Base-by-base conservation (phyloP, 2,329 filamentous ascomycete genomes). In the Thelonectria discophora region DNA sequence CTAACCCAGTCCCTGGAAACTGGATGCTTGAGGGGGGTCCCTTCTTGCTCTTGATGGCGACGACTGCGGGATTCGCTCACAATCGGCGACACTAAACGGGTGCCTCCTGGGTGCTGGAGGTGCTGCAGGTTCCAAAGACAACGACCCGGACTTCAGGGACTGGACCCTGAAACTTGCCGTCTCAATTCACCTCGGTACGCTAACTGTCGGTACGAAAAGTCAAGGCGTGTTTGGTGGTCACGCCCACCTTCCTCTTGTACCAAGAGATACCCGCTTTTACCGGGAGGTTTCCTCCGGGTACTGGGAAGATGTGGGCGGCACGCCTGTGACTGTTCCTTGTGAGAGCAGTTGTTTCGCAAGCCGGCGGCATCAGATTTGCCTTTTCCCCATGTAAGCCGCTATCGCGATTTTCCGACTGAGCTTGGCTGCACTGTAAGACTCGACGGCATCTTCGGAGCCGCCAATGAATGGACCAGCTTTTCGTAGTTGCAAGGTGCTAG, bases 261-360 rank as follows among this genome's bases (percentile, higher is more conserved):
- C 15, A 46, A 7, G 17, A 13, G 32, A 46, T 53, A 51, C 65
- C 67, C 62, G 67, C 67, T 69, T 69, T 69, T 68, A 57, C 50
- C 65, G 64, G 67, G 65, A 59, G 21, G 37, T 62, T 66, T 64
- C 32, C 65, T 68, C 67, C 67, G 58, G 43, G n/a, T 24, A 15
- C 34, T 15, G 34, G 34, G 34, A 37, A 15, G 15, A 5, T 13
- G 34, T 12, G 34, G 34, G 34, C 34, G 34, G 34, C 34, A 11
- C 12, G 34, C 34, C 4, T 37, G 34, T 37, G 7, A 27, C 37
- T 15, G 42, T 47, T 13, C 24, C 32, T n/a, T 18, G n/a, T 24
- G 42, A 34, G 48, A 42, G 21, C 5, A 30, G 20, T 13, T 48
- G 45, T 18, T 9, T 34, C 46, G 20, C 30, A n/a, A 18, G 43